A percentile compares a stretch with the other conserved stretches of the same genome.
phyloP scores from a whole-genome alignment of 305 asterid species.

The Fraxinus sp. region DNA sequence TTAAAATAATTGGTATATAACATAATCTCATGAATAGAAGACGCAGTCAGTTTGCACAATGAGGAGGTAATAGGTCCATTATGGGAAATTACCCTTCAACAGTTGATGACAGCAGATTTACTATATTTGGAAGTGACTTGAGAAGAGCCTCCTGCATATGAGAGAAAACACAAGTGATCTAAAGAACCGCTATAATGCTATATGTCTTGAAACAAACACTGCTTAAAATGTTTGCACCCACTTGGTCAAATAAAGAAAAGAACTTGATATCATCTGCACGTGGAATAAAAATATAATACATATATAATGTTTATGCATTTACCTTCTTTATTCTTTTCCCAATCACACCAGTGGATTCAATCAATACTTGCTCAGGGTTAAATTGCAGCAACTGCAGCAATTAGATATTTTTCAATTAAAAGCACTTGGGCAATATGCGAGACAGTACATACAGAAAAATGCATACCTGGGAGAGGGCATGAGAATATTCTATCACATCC shows the following conservation, averaged over 20 bases:
- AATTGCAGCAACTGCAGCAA: constrained; percentile 67
- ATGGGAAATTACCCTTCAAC: constrained; percentile 61
- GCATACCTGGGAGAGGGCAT: constrained; percentile 73
- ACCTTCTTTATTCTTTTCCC: constrained; percentile 94
- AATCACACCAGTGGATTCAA: constrained; percentile 98
- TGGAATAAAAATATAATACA: not conserved
- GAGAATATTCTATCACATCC: constrained; percentile 82
- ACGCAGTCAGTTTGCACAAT: constrained; percentile 2
- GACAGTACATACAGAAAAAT: constrained; percentile 8
- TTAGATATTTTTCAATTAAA: constrained; percentile 16
- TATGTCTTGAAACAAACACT: constrained; percentile 16
- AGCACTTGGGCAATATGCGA: not conserved
- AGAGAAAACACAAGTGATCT: constrained; percentile 20
- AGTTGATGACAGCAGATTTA: constrained; percentile 59
- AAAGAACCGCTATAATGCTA: constrained; percentile 6
- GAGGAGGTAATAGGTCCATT: constrained; percentile 17
- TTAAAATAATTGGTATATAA: constrained; percentile 5
- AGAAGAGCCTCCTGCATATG: constrained; percentile 86
- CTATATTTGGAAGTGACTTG: constrained; percentile 76
- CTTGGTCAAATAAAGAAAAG: constrained; percentile 11
- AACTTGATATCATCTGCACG: not conserved
- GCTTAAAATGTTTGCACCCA: constrained; percentile 1
- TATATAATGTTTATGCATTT: not conserved
- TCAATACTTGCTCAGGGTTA: constrained; percentile 69
- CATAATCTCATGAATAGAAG: not conserved